Evolutionary conservation across 495 filamentous ascomycete species (phyloP), one percentile per base, ranked within the genome.

Genomic region (Penicillium pancosmium): DNA sequence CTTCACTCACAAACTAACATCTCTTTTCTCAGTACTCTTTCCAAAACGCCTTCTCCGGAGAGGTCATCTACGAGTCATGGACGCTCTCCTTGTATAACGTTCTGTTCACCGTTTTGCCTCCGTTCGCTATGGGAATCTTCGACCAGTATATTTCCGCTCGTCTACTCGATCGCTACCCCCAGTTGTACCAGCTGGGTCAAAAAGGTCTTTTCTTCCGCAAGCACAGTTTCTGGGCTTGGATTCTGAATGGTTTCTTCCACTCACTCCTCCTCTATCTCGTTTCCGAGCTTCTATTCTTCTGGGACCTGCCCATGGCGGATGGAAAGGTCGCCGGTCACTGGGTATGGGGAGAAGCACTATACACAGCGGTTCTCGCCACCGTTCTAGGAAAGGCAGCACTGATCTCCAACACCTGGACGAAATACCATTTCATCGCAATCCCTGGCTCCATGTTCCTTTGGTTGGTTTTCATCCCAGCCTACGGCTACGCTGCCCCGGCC

Each of bases 51-150:
- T 99, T 98, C 75, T 97, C 94, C 1, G 95, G 94, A 62, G 86
- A 97, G 71, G 92, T 98, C 64, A 99, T 99, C 71, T 97, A 93
- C 84, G 95, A 99, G 77, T 97, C 93, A 13, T 99, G 95, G 95
- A 97, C 93, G 2, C 80, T 99, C 13, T 97, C 95, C 13, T 96
- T 97, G 80, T 99, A 97, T 82, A 99, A 99, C 79, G 92, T 99
- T 73, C 89, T 99, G 72, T 99, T 96, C 77, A 98, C 95, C 9
- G 89, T 95, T 44, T 76, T 97, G 34, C 95, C 95, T 40, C 95
- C 95, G 1, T 87, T 99, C 46, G 93, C 88, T 25, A 91, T 99
- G 74, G 95, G 95, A 63, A 96, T 98, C 62, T 93, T 96, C 61
- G 95, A 99, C 68, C 95, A 99, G 70, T 98, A 95, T 74, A 92